Percentiles rank a stretch among this genome's conserved stretches.
These are phyloP conservation scores for Stagonosporopsis chrysanthemi DNA, from an alignment of 2,329 filamentous ascomycete genomes.

Conservation along the genomic window DNA sequence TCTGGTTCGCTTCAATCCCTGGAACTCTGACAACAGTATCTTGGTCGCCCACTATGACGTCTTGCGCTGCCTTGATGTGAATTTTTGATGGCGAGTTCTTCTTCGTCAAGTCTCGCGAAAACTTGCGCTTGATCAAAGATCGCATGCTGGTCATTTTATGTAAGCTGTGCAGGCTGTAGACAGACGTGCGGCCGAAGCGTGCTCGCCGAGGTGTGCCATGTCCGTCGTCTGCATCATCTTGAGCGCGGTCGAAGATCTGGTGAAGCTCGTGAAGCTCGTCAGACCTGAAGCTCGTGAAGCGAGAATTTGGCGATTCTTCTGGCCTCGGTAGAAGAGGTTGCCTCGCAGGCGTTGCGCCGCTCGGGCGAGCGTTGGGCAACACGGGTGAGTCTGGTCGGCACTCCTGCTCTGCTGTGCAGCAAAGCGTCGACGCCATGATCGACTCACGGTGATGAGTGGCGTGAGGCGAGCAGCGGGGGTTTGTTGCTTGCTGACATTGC, in stretches of 20 bases:
- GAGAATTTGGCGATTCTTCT: conserved; percentile 31
- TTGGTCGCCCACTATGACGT: conserved; percentile 9
- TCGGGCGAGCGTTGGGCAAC: conserved; percentile 44
- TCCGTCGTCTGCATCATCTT: conserved; percentile 20
- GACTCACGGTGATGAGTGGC: background rate
- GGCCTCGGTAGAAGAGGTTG: conserved; percentile 34
- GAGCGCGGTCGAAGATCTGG: conserved; percentile 44
- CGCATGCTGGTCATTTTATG: conserved; percentile 48
- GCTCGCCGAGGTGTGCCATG: conserved; percentile 25
- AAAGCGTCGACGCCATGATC: conserved; percentile 44
- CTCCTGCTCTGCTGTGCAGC: conserved; percentile 44
- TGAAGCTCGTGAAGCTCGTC: conserved; percentile 45
- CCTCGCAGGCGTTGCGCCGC: conserved; percentile 36
- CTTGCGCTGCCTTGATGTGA: conserved; percentile 15
- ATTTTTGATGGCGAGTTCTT: conserved; percentile 16
- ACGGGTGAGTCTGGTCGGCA: conserved; percentile 38
- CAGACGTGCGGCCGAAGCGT: conserved; percentile 36
- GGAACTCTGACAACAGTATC: conserved; percentile 39
- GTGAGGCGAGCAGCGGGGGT: background rate
- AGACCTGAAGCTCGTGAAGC: conserved; percentile 40
- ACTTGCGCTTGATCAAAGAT: conserved; percentile 43
- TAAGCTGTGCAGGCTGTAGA: conserved; percentile 44
- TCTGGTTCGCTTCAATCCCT: conserved; percentile 28
- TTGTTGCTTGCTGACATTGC: conserved; percentile 8
- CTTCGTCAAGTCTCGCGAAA: conserved; percentile 38